Base-by-base conservation (phyloP, 1,284 basidiomycete genomes). In the Ganoderma boninense region DNA sequence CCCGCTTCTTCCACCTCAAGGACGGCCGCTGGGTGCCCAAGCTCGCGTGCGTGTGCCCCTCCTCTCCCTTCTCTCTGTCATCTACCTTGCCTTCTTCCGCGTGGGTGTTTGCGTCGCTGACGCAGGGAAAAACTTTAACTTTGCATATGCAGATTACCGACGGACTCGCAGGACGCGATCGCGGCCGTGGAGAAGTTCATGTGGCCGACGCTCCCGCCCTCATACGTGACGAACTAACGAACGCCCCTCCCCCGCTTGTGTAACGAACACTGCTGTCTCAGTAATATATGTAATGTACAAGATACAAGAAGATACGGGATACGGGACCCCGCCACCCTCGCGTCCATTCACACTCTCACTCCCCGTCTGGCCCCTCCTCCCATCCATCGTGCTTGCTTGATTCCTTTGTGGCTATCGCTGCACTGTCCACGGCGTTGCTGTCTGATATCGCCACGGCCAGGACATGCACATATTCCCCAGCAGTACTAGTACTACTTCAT, bases 21-120 rank as follows among this genome's bases (percentile, higher is more conserved):
- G 90, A 94, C 71, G 92, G 91, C 18, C 88, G 90, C 77, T 98
- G 95, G 92, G 84, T 89, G 75, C 95, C 96, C 1, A 95, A 92
- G 80, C 83, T 97, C 73, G 83, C 81, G 95, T 96, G 79, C 65
- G 76, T 80, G 23, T 18, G 18, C 29, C 29, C 4, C 29, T 32
- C 2, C 4, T 32, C 29, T 32, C 2, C 29, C 4, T 20, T n/a
- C n/a, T n/a, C n/a, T n/a, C n/a, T n/a, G n/a, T n/a, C n/a, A n/a
- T n/a, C n/a, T n/a, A n/a, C n/a, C n/a, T n/a, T n/a, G n/a, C n/a
- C n/a, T n/a, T n/a, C n/a, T n/a, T n/a, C n/a, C n/a, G n/a, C n/a
- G n/a, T n/a, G n/a, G 56, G 20, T 29, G 26, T 42, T 2, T 42
- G 29, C 2, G 29, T 32, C 29, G 29, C 54, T 56, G 54, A 56